These are phyloP conservation scores for Maudiozyma turicensis DNA, from an alignment of 805 yeast genomes.

Conservation along the genomic window DNA sequence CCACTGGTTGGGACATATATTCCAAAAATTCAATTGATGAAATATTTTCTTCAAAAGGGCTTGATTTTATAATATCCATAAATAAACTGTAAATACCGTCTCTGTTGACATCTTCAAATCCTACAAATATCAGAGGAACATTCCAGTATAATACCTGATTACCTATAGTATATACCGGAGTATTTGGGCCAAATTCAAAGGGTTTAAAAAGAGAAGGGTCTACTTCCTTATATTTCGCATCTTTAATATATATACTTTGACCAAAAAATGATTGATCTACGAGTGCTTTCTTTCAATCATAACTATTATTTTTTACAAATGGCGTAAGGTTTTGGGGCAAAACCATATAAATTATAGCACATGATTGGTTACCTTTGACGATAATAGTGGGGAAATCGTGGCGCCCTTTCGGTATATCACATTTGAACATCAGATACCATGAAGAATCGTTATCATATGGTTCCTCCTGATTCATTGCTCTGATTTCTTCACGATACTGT, in stretches of 20 bases:
- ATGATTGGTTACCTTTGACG: neutral
- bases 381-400: neutral
- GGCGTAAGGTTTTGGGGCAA: neutral
- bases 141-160: neutral
- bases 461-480: neutral
- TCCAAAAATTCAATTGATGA: neutral
- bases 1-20: neutral
- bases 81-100: neutral
- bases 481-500: neutral
- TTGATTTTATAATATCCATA: neutral
- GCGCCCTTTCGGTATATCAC: neutral
- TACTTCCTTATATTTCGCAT: neutral
- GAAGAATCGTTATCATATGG: neutral
- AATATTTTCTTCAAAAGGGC: neutral
- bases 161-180: neutral
- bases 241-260: neutral
- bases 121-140: neutral
- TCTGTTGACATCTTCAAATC: neutral
- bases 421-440: too few species aligned
- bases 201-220: neutral
- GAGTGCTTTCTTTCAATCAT: neutral
- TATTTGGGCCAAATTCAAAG: neutral
- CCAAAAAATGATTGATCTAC: neutral
- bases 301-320: neutral
- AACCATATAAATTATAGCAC: neutral